Conservation (phyloP, 1,139 yeast genomes). For the Kazachstania sp. region DNA sequence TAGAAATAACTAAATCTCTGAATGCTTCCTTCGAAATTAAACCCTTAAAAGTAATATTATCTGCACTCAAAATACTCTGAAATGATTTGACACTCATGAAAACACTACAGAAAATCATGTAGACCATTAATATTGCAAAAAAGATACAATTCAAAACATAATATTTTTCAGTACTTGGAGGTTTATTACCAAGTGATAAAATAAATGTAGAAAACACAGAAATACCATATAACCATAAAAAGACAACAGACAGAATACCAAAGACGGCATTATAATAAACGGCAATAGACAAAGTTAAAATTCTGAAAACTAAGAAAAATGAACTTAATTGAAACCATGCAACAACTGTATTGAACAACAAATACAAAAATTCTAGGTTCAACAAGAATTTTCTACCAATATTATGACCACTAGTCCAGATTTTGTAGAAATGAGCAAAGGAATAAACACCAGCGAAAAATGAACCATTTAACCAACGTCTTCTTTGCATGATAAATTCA, state of each 20-base stretch:
- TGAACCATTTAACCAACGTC: conserved; percentile 96
- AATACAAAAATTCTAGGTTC: conserved; percentile 71
- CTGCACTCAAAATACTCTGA: conserved; percentile 28
- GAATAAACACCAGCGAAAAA: conserved; percentile 91
- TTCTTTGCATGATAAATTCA: conserved; percentile 81
- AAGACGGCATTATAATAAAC: conserved; percentile 64
- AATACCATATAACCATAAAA: conserved; percentile 82
- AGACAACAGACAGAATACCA: conserved; percentile 64
- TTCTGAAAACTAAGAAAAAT: conserved; percentile 71
- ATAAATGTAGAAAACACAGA: conserved; percentile 88
- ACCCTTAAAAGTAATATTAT: conserved; percentile 27
- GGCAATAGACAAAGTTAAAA: conserved; percentile 62
- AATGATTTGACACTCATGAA: conserved; percentile 74
- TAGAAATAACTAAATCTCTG: conserved; percentile 80
- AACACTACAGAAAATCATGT: conserved; percentile 84
- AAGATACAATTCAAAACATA: conserved; percentile 78
- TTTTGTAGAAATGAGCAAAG: conserved; percentile 58
- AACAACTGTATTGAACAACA: conserved; percentile 54
- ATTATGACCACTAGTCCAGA: conserved; percentile 76
- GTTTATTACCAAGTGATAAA: conserved; percentile 87
- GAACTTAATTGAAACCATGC: conserved; percentile 82
- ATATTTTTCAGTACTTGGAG: conserved; percentile 79
- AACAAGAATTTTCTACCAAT: conserved; percentile 59
- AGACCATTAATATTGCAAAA: conserved; percentile 86
- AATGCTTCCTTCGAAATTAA: conserved; percentile 50